phyloP scores from a whole-genome alignment of 768 basidiomycete species.

The Boletus sp. region DNA sequence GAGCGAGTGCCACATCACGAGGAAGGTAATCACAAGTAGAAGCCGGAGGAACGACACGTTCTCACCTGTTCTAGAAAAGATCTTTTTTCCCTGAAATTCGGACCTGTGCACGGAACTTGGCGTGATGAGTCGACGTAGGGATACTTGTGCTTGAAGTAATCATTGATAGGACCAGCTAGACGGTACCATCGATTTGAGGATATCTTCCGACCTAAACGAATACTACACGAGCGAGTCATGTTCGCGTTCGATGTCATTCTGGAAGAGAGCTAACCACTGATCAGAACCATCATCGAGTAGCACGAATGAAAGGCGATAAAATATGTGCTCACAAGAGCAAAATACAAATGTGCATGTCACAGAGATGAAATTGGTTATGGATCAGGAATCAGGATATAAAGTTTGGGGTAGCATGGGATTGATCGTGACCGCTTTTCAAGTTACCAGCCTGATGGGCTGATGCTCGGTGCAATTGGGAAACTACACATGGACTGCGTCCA shows the following conservation, averaged over 20 bases:
- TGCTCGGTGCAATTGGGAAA: background rate
- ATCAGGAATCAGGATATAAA: background rate
- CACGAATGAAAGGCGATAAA: background rate
- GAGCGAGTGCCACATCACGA: background rate
- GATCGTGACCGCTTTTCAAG: background rate
- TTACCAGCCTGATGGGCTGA: background rate
- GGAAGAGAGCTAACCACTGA: no score
- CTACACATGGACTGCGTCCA: background rate
- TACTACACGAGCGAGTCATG: background rate
- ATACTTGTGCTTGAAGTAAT: background rate
- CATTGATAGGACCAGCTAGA: background rate
- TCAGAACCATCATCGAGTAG: background rate
- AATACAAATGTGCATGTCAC: background rate
- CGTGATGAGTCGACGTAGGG: background rate
- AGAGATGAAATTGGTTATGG: background rate
- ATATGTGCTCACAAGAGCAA: background rate
- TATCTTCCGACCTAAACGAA: background rate
- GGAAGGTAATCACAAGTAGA: background rate
- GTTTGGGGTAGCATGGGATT: background rate
- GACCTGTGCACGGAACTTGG: background rate
- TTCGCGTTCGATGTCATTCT: background rate
- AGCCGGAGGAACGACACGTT: background rate
- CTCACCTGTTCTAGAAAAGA: background rate
- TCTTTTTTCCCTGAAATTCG: background rate
- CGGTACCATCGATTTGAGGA: background rate